Evolutionary conservation across 441 rosid species (phyloP).

Genomic region (Capsella rubella): DNA sequence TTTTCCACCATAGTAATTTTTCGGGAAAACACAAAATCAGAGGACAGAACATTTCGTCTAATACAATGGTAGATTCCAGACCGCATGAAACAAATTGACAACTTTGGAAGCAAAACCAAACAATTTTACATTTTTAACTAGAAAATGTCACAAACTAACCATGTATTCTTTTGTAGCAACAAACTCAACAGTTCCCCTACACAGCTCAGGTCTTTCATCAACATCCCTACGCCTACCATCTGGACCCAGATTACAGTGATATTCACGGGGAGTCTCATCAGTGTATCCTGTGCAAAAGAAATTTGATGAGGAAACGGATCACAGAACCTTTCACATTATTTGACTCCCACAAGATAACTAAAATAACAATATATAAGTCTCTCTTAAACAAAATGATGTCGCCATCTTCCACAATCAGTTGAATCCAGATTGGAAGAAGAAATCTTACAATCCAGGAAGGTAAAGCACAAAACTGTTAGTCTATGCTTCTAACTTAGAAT

Average conservation of each 20-base stretch:
- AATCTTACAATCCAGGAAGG: slow-evolving; percentile 16
- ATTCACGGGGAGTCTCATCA: slow-evolving; percentile 92
- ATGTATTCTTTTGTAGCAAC: slow-evolving; percentile 88
- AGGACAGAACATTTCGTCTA: slow-evolving; percentile 21
- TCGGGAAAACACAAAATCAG: slow-evolving; percentile 15
- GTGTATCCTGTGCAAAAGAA: slow-evolving; percentile 70
- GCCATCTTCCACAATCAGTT: slow-evolving; percentile 16
- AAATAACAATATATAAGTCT: slow-evolving; percentile 6
- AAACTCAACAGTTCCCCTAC: slow-evolving; percentile 95
- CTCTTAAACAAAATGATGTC: slow-evolving; percentile 23
- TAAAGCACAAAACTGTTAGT: slow-evolving; percentile 25
- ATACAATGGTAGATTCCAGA: slow-evolving; percentile 21
- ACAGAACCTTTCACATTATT: slow-evolving; percentile 8
- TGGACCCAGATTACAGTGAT: slow-evolving; percentile 96
- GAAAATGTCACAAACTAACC: slow-evolving; percentile 59
- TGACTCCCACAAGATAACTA: background rate
- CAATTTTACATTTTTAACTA: slow-evolving; percentile 20
- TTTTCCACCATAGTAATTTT: slow-evolving; percentile 12
- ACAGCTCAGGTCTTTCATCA: slow-evolving; percentile 97
- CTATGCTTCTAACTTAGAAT: slow-evolving; percentile 7
- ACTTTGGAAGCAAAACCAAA: slow-evolving; percentile 9
- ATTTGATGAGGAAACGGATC: slow-evolving; percentile 10
- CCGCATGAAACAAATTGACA: slow-evolving; percentile 14
- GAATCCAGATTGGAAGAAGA: slow-evolving; percentile 11
- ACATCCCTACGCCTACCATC: slow-evolving; percentile 99